A percentile compares a stretch with the other conserved stretches of the same genome.
Conservation (phyloP, 352 stramenopile genomes). For the Globisporangium camurandrum region DNA sequence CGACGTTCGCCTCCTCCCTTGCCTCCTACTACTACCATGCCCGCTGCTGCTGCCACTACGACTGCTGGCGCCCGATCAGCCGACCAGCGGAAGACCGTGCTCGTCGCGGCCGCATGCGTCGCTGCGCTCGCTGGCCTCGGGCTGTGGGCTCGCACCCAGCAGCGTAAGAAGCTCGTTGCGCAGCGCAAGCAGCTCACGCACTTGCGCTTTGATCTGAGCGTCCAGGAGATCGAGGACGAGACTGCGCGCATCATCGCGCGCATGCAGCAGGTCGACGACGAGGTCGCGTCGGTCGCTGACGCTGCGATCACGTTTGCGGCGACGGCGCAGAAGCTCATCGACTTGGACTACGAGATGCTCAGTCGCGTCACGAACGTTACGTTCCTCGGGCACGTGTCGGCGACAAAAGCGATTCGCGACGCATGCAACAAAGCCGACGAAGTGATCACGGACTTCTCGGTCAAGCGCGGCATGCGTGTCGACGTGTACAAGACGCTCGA, state of each 20-base stretch:
- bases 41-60: background rate
- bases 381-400: slow-evolving; percentile 76
- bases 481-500: slow-evolving; percentile 80
- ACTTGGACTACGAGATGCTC: slow-evolving; percentile 82
- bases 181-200: slow-evolving; percentile 49
- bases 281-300: slow-evolving; percentile 38
- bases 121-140: slow-evolving; percentile 38
- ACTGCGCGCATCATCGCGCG: slow-evolving; percentile 49
- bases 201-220: slow-evolving; percentile 68
- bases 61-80: slow-evolving; percentile 9
- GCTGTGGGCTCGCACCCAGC: slow-evolving; percentile 39
- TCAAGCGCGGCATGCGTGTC: slow-evolving; percentile 72
- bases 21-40: too few relatives aligned
- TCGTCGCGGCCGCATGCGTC: slow-evolving; percentile 42
- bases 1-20: too few relatives aligned
- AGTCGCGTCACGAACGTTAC: slow-evolving; percentile 77
- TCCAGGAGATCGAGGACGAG: slow-evolving; percentile 63
- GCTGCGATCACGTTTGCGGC: slow-evolving; percentile 47
- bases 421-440: slow-evolving; percentile 78
- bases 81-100: slow-evolving; percentile 50
- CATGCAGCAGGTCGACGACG: slow-evolving; percentile 74
- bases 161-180: slow-evolving; percentile 29
- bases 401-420: slow-evolving; percentile 59
- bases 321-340: slow-evolving; percentile 70
- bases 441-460: slow-evolving; percentile 63